phyloP scores from a whole-genome alignment of 1,284 basidiomycete genomes.

The Phaffia rhodozyma region DNA sequence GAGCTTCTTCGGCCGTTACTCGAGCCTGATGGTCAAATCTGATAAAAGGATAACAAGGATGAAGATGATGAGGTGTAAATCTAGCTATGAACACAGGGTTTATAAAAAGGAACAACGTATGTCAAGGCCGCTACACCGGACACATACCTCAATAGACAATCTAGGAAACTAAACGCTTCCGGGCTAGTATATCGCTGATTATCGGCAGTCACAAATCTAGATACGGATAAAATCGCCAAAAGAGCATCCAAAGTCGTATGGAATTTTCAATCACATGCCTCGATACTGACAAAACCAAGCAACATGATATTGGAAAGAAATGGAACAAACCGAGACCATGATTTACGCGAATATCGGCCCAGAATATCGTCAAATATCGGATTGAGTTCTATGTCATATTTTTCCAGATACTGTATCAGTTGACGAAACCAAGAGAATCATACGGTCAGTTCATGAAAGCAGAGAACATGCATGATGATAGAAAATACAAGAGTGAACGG shows the following conservation, averaged over 20 bases:
- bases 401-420: constrained; percentile 52
- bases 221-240: too few relatives aligned
- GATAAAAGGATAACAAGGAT: not conserved
- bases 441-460: constrained; percentile 13
- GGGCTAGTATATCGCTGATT: constrained; percentile 95
- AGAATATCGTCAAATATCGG: constrained; percentile 84
- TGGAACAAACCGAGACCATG: constrained; percentile 75
- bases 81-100: too few relatives aligned
- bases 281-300: not conserved
- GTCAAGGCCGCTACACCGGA: too few relatives aligned
- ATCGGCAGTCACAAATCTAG: constrained; percentile 40
- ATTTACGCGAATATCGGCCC: constrained; percentile 81
- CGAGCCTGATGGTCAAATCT: constrained; percentile 91
- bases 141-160: constrained; percentile 79
- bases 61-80: not conserved
- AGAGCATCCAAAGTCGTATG: too few relatives aligned
- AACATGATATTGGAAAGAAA: not conserved
- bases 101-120: too few relatives aligned
- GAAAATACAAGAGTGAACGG: constrained; percentile 21
- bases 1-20: constrained; percentile 82
- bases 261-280: too few relatives aligned
- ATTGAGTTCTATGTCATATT: constrained; percentile 86
- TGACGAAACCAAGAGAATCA: not conserved
- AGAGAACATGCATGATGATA: constrained; percentile 20
- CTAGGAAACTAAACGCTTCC: constrained; percentile 87